Base-by-base conservation (phyloP, 371 early-diverging fungal species). In the Thermomucor indicae-seudaticae region DNA sequence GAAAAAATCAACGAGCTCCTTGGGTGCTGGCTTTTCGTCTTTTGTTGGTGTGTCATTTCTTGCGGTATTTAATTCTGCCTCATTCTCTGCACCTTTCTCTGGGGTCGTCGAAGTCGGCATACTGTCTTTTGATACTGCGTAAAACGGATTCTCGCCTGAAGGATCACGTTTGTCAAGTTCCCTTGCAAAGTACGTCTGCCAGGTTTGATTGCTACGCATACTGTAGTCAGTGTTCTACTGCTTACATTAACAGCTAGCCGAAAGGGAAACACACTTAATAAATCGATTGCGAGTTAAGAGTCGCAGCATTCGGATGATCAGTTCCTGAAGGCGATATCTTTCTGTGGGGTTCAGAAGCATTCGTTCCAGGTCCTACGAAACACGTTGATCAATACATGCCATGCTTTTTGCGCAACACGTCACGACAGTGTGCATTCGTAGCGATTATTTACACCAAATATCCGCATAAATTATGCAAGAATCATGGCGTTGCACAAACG, bases 131-230 rank as follows among this genome's bases (percentile, higher is more conserved):
- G n/a, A n/a, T 14, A 40, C 22, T 2, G 27, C 25, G 6, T 53
- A 30, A 25, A 74, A 56, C 17, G 71, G 71, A 37, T 74, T 74
- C 16, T n/a, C 27, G 27, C 52, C 38, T 0, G 67, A 60, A 10
- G 38, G 48, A 32, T 57, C 63, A 24, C 78, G 68, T 27, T 73
- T 77, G 20, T 72, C 75, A 29, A 75, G 76, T 51, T 83, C 83
- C 44, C 67, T 68, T 2, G 67, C 59, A 48, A 77, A 72, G 35
- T 76, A 77, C 40, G 47, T 62, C 57, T 77, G 73, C 85, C 85
- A 85, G 34, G 72, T 83, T 24, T 77, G 74, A 10, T 60, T 52
- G 28, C 85, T 84, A 67, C 12, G 6, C 39, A 20, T 2, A 29
- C 23, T 17, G 17, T 17, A 16, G 17, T 51, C 14, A 27, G 3